Conservation (phyloP, 78 protist species). For the Dictyostelium intermedium region DNA sequence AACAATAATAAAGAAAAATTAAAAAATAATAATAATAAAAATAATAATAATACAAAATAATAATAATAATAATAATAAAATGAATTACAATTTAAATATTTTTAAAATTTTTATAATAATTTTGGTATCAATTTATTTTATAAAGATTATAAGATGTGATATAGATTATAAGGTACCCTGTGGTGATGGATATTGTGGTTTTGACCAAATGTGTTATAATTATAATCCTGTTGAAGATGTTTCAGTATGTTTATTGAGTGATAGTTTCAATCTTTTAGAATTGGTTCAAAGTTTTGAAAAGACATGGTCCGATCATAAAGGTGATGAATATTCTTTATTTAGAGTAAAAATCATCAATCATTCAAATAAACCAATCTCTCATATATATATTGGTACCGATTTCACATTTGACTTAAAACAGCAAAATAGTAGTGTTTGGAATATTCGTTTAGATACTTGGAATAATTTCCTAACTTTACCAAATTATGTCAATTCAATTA, state of each 20-base stretch:
- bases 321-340: background rate
- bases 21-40: too few relatives aligned
- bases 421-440: background rate
- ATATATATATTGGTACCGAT: background rate
- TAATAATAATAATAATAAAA: too few relatives aligned
- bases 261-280: background rate
- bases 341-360: slow-evolving; percentile 20
- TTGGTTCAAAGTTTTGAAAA: slow-evolving; percentile 26
- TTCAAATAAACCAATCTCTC: background rate
- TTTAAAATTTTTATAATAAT: too few relatives aligned
- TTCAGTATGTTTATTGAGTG: background rate
- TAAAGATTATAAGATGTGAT: background rate
- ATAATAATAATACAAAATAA: too few relatives aligned
- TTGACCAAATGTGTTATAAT: slow-evolving; percentile 7
- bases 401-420: background rate
- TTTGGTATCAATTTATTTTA: background rate
- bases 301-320: slow-evolving; percentile 12
- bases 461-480: background rate
- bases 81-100: background rate
- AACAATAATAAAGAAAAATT: too few relatives aligned
- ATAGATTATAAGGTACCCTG: slow-evolving; percentile 7
- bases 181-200: slow-evolving; percentile 30
- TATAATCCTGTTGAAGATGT: background rate
- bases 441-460: background rate
- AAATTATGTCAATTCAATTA: background rate